Evolutionary conservation across 2,329 filamentous ascomycete species (phyloP).

Genomic region (Sporothrix brunneoviolacea): DNA sequence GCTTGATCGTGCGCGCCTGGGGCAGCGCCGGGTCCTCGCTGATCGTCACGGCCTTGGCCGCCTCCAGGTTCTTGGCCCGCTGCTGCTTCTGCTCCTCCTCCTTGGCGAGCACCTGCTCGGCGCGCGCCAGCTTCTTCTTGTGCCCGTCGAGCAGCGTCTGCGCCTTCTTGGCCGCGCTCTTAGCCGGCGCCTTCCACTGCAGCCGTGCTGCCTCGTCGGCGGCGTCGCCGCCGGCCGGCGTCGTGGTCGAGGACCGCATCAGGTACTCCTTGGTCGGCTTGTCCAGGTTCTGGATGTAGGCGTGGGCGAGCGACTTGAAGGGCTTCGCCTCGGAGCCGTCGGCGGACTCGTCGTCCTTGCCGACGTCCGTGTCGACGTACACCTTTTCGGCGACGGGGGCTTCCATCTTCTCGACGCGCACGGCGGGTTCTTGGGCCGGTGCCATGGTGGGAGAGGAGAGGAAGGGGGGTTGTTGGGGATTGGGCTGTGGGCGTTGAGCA

Average conservation of each 20-base stretch:
- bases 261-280: slow-evolving; percentile 55
- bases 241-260: slow-evolving; percentile 60
- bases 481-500: too few relatives aligned
- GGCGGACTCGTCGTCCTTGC: slow-evolving; percentile 61
- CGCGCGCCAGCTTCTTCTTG: slow-evolving; percentile 79
- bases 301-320: slow-evolving; percentile 74
- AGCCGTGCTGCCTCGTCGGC: slow-evolving; percentile 56
- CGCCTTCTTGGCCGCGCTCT: slow-evolving; percentile 81
- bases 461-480: not conserved
- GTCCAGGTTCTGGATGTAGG: slow-evolving; percentile 64
- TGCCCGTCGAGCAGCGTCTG: slow-evolving; percentile 65
- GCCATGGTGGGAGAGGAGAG: slow-evolving; percentile 8
- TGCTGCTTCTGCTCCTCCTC: slow-evolving; percentile 68
- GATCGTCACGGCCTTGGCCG: slow-evolving; percentile 71
- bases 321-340: slow-evolving; percentile 66
- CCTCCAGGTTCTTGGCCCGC: slow-evolving; percentile 63
- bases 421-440: slow-evolving; percentile 39
- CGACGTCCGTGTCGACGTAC: slow-evolving; percentile 76
- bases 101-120: slow-evolving; percentile 63
- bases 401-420: slow-evolving; percentile 35
- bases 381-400: slow-evolving; percentile 36
- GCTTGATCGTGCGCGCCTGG: slow-evolving; percentile 65
- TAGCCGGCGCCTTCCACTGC: slow-evolving; percentile 75
- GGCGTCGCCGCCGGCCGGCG: slow-evolving; percentile 53
- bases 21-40: slow-evolving; percentile 69